phyloP scores from a whole-genome alignment of 331 rosid genomes.

The Rhamnella rubrinervis region DNA sequence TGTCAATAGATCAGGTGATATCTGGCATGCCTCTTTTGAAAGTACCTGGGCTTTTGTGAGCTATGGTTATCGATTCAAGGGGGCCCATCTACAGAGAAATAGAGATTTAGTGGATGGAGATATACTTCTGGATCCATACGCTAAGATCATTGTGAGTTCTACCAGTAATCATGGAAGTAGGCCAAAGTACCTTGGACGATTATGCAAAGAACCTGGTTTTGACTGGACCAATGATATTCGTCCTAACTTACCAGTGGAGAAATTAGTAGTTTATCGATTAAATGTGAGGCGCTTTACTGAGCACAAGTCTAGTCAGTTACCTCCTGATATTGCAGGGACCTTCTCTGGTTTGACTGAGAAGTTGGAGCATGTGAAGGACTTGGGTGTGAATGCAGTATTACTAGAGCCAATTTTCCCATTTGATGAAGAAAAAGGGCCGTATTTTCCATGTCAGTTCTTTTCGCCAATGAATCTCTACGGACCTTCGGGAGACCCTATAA shows the following conservation, averaged over 20 bases:
- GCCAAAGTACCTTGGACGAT: conserved; percentile 54
- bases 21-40: conserved; percentile 87
- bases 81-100: conserved; percentile 24
- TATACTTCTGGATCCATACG: conserved; percentile 76
- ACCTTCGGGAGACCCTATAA: conserved; percentile 58
- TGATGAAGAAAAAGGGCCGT: conserved; percentile 74
- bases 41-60: conserved; percentile 50
- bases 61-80: conserved; percentile 69
- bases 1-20: conserved; percentile 77
- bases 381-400: conserved; percentile 78
- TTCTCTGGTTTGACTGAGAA: conserved; percentile 74
- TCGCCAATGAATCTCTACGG: conserved; percentile 60
- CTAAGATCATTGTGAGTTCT: conserved; percentile 56
- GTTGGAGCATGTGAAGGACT: conserved; percentile 66
- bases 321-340: conserved; percentile 64
- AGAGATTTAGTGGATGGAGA: conserved; percentile 22
- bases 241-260: conserved; percentile 55
- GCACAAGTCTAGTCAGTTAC: conserved; percentile 64
- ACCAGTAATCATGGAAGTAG: conserved; percentile 30
- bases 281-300: conserved; percentile 61
- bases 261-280: conserved; percentile 69
- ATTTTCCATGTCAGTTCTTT: conserved; percentile 81
- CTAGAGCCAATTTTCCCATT: conserved; percentile 79
- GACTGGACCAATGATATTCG: conserved; percentile 62
- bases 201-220: conserved; percentile 64